A percentile compares a stretch with the other conserved stretches of the same genome.
These are phyloP conservation scores for Lycium ferocissimum DNA, from an alignment of 257 asterid genomes.

Conservation along the genomic window DNA sequence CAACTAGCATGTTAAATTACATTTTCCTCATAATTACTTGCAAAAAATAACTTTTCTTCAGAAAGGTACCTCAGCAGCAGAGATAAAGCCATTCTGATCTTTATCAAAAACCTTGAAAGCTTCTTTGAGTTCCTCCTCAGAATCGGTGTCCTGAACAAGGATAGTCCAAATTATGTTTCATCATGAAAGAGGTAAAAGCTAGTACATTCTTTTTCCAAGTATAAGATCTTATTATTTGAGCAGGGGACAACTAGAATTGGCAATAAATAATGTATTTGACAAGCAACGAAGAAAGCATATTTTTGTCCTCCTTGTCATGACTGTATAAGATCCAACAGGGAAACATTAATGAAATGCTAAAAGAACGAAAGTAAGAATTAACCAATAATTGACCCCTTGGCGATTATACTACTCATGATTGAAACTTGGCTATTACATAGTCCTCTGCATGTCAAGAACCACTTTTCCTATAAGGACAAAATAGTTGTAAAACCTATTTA, in stretches of 20 bases:
- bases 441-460: neutral
- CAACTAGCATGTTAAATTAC: neutral
- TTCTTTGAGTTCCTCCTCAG: constrained; percentile 64
- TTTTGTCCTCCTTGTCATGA: neutral
- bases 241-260: neutral
- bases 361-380: constrained; percentile 1
- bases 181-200: neutral
- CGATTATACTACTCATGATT: neutral
- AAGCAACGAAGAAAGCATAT: neutral
- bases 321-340: constrained; percentile 14
- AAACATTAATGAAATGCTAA: neutral
- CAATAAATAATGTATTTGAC: neutral
- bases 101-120: constrained; percentile 68
- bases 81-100: constrained; percentile 67
- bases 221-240: neutral
- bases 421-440: neutral
- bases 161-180: constrained; percentile 18
- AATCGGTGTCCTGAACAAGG: constrained; percentile 60
- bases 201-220: neutral
- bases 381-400: neutral
- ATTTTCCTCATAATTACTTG: neutral
- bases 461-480: neutral
- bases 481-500: neutral
- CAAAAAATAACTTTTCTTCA: neutral
- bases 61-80: constrained; percentile 62